Conservation (phyloP, 2,329 filamentous ascomycete genomes). For the Hortaea sp. region DNA sequence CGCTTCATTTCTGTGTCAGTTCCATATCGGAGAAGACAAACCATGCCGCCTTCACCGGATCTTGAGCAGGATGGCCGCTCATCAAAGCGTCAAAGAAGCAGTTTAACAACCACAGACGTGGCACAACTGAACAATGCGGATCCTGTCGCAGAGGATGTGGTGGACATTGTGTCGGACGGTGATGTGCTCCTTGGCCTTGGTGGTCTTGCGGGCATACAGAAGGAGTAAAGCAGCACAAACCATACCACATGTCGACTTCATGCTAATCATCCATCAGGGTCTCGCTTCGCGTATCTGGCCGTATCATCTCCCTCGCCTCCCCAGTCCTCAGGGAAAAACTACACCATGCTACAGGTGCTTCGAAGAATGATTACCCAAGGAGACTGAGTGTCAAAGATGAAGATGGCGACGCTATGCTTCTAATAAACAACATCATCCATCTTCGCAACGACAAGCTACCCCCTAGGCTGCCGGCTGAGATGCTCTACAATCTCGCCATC, state of each 20-base stretch:
- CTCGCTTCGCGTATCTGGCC: conserved; percentile 13
- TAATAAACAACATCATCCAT: conserved; percentile 19
- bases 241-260: neutral
- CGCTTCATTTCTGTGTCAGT: neutral
- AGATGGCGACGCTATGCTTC: conserved; percentile 15
- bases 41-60: neutral
- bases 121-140: neutral
- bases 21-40: neutral
- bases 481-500: conserved; percentile 13
- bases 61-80: neutral
- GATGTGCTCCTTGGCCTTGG: conserved; percentile 7
- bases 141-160: conserved; percentile 47
- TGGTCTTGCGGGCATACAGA: conserved; percentile 5
- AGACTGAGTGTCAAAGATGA: conserved; percentile 9
- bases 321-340: conserved; percentile 13
- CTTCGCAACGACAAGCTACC: conserved; percentile 18
- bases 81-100: conserved; percentile 4
- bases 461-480: conserved; percentile 10
- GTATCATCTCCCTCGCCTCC: conserved; percentile 13
- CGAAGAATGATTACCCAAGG: neutral
- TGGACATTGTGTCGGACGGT: conserved; percentile 7
- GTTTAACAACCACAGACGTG: neutral
- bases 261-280: neutral
- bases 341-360: neutral
- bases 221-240: neutral